A percentile compares a stretch with the other conserved stretches of the same genome.
These are phyloP conservation scores for Tubosaeta sp. DNA, from an alignment of 768 basidiomycete genomes.

Conservation along the genomic window DNA sequence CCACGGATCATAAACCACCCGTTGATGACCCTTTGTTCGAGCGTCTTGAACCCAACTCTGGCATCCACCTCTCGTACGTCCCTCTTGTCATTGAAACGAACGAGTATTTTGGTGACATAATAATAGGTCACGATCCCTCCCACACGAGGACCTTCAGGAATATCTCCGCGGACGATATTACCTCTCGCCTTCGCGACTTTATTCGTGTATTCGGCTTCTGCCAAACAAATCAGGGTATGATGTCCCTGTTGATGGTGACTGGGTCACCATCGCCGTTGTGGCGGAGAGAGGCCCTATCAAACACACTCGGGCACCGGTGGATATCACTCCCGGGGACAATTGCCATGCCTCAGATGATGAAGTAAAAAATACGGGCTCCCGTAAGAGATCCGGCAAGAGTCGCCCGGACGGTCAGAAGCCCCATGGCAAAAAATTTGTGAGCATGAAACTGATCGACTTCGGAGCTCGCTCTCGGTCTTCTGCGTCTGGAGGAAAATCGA, in stretches of 20 bases:
- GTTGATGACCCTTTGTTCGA: constrained; percentile 74
- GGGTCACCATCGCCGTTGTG: constrained; percentile 94
- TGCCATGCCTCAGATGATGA: constrained; percentile 35
- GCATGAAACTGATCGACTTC: constrained; percentile 80
- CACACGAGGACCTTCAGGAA: constrained; percentile 76
- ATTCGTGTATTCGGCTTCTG: constrained; percentile 75
- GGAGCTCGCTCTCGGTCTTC: constrained; percentile 58
- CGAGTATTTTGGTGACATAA: constrained; percentile 7
- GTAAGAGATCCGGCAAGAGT: constrained; percentile 16
- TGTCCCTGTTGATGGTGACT: constrained; percentile 88
- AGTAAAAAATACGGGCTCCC: constrained; percentile 4
- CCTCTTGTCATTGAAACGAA: neutral
- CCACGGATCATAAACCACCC: constrained; percentile 66
- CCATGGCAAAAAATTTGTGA: constrained; percentile 77
- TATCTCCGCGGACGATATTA: constrained; percentile 82
- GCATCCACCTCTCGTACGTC: constrained; percentile 77
- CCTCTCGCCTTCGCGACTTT: constrained; percentile 83
- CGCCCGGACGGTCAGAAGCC: constrained; percentile 32
- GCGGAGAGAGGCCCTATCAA: constrained; percentile 84
- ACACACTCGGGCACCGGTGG: constrained; percentile 64
- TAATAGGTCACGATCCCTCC: constrained; percentile 63
- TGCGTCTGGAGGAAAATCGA: constrained; percentile 49
- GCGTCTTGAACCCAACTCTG: constrained; percentile 85
- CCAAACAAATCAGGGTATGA: constrained; percentile 84
- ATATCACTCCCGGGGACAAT: constrained; percentile 42